Conservation (phyloP, 768 basidiomycete genomes). For the Serendipita vermifera region DNA sequence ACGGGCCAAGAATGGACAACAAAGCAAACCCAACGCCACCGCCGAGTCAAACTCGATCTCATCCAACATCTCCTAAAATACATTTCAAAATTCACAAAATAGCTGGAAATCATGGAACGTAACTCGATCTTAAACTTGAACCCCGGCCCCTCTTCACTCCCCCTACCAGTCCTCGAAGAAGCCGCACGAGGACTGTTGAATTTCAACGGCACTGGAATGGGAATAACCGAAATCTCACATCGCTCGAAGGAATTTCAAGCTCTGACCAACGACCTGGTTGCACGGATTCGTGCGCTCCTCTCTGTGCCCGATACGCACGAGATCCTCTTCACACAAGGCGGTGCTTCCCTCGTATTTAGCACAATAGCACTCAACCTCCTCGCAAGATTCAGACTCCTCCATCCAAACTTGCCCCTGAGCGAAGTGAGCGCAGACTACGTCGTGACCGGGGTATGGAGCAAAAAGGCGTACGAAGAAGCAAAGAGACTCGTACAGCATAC, state of each 20-base stretch:
- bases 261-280: slow-evolving; percentile 49
- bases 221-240: slow-evolving; percentile 92
- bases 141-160: slow-evolving; percentile 87
- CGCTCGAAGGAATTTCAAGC: slow-evolving; percentile 78
- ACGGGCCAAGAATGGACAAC: background rate
- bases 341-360: slow-evolving; percentile 85
- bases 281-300: slow-evolving; percentile 62
- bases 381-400: slow-evolving; percentile 64
- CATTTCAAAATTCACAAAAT: too few species aligned
- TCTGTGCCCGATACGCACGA: slow-evolving; percentile 70
- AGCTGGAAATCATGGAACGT: slow-evolving; percentile 21
- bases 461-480: slow-evolving; percentile 76
- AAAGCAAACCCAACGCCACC: background rate
- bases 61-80: too few species aligned
- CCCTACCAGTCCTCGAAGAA: slow-evolving; percentile 70
- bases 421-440: slow-evolving; percentile 73
- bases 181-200: slow-evolving; percentile 79
- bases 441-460: slow-evolving; percentile 87
- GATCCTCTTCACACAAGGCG: slow-evolving; percentile 89
- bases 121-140: slow-evolving; percentile 75
- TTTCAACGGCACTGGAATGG: slow-evolving; percentile 83
- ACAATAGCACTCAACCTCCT: slow-evolving; percentile 86
- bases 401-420: slow-evolving; percentile 42
- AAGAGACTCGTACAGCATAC: slow-evolving; percentile 40
- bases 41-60: background rate